A percentile compares a stretch with the other conserved stretches of the same genome.
Evolutionary conservation across 192 early-diverging fungal species (phyloP).

Genomic region (Coemansia sp.): DNA sequence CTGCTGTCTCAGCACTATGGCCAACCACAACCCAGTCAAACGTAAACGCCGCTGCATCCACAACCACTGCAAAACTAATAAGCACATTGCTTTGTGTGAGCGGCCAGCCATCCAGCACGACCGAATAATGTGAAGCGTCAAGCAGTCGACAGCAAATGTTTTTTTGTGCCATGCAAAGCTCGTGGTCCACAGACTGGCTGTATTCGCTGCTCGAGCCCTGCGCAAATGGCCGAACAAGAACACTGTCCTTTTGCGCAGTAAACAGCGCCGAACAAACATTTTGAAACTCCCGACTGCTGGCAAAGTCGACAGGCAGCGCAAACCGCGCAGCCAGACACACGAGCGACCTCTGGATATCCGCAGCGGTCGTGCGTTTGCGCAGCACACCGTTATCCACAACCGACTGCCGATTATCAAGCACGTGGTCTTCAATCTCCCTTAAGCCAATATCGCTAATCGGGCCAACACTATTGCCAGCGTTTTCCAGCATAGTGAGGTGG

Average conservation of each 20-base stretch:
- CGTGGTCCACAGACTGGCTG: neutral
- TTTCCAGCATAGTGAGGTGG: slow-evolving; percentile 13
- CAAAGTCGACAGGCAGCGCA: slow-evolving; percentile 13
- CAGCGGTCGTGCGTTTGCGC: slow-evolving; percentile 5
- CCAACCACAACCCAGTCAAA: slow-evolving; percentile 8
- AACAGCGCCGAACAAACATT: slow-evolving; percentile 9
- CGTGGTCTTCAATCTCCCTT: too few relatives aligned
- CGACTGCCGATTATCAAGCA: neutral
- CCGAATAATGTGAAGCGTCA: neutral
- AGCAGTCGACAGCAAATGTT: neutral
- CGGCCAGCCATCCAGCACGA: neutral
- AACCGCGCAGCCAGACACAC: slow-evolving; percentile 13
- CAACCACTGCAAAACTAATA: neutral
- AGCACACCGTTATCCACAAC: slow-evolving; percentile 15
- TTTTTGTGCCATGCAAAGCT: neutral
- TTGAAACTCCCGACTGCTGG: slow-evolving; percentile 13
- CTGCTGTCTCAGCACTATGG: neutral
- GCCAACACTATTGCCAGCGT: neutral
- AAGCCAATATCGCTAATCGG: neutral
- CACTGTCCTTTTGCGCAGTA: slow-evolving; percentile 14
- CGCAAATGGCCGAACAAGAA: slow-evolving; percentile 1
- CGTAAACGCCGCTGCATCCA: neutral
- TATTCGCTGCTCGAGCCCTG: slow-evolving; percentile 1
- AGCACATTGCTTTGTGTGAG: neutral
- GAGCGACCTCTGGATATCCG: slow-evolving; percentile 13